Evolutionary conservation across 2,329 filamentous ascomycete species (phyloP), one percentile per base, ranked within the genome.

Genomic region (Xylariaceae sp.): DNA sequence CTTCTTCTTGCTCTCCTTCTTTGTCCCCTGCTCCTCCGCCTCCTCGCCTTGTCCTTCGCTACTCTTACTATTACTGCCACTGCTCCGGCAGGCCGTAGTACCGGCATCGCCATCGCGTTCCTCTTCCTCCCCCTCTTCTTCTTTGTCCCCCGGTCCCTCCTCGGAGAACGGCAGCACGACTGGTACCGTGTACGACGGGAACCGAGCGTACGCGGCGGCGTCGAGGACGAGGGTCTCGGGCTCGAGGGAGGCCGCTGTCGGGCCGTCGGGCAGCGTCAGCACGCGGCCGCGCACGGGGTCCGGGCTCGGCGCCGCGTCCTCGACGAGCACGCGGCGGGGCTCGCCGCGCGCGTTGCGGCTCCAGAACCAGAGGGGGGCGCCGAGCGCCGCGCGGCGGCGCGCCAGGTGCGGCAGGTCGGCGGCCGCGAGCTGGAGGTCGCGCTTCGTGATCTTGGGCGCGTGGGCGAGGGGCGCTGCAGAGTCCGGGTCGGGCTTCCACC

Each of bases 361-460:
- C 44, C 64, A 66, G 50, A 77, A 88, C 90, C 90, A 96, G 5
- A 90, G 71, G 5, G 90, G 71, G 3, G 84, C 76, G 0, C 86
- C 87, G 14, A 93, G 75, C 0, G 88, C 86, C 7, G 81, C 79
- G 48, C 83, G 75, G 4, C 83, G 79, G 4, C 81, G 77, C 5
- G 75, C 68, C 16, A 93, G 77, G 0, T 75, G 75, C 79, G 84
- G 85, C 2, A 88, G 91, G 58, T 86, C 74, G 5, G 26, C 10
- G 2, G 44, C 23, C 0, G 46, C 55, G 7, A 96, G 73, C 56
- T 85, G 81, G 1, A 78, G 75, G 64, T 93, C 85, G 5, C 79
- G 73, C 52, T 87, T 82, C 1, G 74, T 83, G 57, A 96, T 84
- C 69, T 96, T 96, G 1, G 85, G 83, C 1, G 93, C 93, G 66